Conservation (phyloP, 1,284 basidiomycete genomes). For the Grifola frondosa region DNA sequence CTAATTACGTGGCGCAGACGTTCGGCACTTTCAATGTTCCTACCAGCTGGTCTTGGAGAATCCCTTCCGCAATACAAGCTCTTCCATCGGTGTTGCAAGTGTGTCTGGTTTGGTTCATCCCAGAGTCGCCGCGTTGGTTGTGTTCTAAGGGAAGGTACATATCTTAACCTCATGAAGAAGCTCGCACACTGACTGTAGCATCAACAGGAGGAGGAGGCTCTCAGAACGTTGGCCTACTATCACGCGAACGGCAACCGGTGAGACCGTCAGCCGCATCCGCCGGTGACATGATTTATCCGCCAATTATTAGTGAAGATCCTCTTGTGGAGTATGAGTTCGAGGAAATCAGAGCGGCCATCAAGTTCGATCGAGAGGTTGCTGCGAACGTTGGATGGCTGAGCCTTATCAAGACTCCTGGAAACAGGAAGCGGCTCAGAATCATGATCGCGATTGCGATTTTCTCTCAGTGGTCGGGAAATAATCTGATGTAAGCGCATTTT, state of each 20-base stretch:
- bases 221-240: constrained; percentile 50
- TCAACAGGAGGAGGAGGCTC: constrained; percentile 39
- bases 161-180: background rate
- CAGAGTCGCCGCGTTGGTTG: constrained; percentile 63
- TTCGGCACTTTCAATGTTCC: constrained; percentile 57
- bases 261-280: too few relatives aligned
- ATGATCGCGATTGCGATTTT: constrained; percentile 61
- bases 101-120: constrained; percentile 51
- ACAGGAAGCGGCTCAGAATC: constrained; percentile 52
- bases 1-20: constrained; percentile 37
- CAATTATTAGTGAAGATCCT: constrained; percentile 42
- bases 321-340: constrained; percentile 61
- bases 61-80: constrained; percentile 62
- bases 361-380: constrained; percentile 43
- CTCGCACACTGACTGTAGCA: background rate
- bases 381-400: constrained; percentile 48
- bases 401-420: constrained; percentile 51
- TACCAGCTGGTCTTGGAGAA: constrained; percentile 56
- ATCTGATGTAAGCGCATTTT: constrained; percentile 44
- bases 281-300: background rate
- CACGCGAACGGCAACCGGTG: constrained; percentile 53
- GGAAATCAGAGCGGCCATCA: constrained; percentile 58
- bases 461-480: constrained; percentile 68
- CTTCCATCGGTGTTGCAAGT: constrained; percentile 57
- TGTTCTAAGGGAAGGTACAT: constrained; percentile 49